phyloP scores from a whole-genome alignment of 2,329 filamentous ascomycete species.

The Aschersonia sp. region DNA sequence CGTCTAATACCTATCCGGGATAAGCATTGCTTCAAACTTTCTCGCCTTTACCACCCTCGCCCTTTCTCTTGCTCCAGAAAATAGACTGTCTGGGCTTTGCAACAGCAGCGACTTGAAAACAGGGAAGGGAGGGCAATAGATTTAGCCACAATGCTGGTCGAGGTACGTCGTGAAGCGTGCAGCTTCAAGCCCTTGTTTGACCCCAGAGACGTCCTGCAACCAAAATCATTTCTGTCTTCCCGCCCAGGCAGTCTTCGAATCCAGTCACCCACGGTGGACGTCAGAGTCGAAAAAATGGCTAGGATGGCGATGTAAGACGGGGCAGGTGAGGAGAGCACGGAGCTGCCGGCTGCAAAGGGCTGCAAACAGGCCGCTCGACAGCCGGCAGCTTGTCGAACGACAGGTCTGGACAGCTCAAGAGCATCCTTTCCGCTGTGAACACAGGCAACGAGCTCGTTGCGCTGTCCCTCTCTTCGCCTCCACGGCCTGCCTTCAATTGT shows the following conservation, averaged over 20 bases:
- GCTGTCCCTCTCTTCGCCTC: neutral
- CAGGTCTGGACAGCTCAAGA: neutral
- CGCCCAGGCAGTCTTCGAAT: too few species aligned
- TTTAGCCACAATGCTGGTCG: slow-evolving; percentile 18
- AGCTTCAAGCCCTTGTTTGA: too few species aligned
- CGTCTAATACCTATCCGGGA: too few species aligned
- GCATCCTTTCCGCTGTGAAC: too few species aligned
- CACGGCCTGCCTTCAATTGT: too few species aligned
- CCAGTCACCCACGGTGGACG: neutral
- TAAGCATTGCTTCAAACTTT: neutral
- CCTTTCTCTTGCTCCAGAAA: too few species aligned
- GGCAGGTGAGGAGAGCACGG: neutral
- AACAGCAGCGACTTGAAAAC: slow-evolving; percentile 2
- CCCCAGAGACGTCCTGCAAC: too few species aligned
- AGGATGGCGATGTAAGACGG: neutral
- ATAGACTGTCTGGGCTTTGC: too few species aligned
- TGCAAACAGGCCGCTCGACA: slow-evolving; percentile 1
- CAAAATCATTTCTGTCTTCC: too few species aligned
- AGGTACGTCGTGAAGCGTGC: slow-evolving; percentile 14
- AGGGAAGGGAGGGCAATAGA: slow-evolving; percentile 7
- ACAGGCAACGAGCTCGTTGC: neutral
- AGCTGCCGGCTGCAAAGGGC: slow-evolving; percentile 1
- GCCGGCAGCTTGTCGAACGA: slow-evolving; percentile 1
- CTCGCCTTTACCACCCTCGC: neutral
- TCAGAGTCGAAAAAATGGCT: neutral